Evolutionary conservation across 148 eudicot genomes (phyloP), one percentile per base, ranked within the genome.

Genomic region (Vaccinium corymbosum): DNA sequence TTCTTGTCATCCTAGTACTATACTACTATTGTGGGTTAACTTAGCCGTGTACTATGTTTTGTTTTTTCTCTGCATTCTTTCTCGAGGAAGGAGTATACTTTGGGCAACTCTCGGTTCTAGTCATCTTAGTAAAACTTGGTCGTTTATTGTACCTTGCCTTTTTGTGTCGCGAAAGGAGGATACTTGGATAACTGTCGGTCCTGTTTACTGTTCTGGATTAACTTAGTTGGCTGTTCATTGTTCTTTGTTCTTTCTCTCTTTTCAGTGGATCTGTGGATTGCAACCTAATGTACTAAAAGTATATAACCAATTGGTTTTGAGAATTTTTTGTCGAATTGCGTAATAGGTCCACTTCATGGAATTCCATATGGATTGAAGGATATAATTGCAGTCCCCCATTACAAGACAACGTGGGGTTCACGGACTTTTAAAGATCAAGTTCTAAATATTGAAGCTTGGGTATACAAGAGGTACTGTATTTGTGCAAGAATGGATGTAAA

Each of bases 371-470:
- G 98, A 38, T 85, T 95, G 83, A 95, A 95, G 88, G 98, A 94
- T 80, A 95, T 94, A 68, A 90, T 94, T 82, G 88, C 98, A 50
- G 98, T 95, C 15, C 98, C 98, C 19, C 75, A 84, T 19, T 95
- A 95, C 89, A 93, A 87, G 84, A 95, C 98, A 66, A 94, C 98
- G 2, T 94, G 98, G 98, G 98, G 98, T 29, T 95, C 95, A 51
- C 83, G 68, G 77, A 84, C 89, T 80, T 95, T 90, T 83, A 94
- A 91, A 89, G 84, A 94, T 89, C 98, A 94, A 92, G 92, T 94
- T 78, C 92, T 95, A 83, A 91, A 91, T 84, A 81, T 90, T 61
- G 98, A 94, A 87, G 97, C 98, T 74, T 95, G 98, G 98, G 94
- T 95, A 78, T 95, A 95, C 81, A 94, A 91, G 90, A 95, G 96